Evolutionary conservation across 306 rosid genomes (phyloP), one percentile per base, ranked within the genome.

Genomic region (Argentina anserina): DNA sequence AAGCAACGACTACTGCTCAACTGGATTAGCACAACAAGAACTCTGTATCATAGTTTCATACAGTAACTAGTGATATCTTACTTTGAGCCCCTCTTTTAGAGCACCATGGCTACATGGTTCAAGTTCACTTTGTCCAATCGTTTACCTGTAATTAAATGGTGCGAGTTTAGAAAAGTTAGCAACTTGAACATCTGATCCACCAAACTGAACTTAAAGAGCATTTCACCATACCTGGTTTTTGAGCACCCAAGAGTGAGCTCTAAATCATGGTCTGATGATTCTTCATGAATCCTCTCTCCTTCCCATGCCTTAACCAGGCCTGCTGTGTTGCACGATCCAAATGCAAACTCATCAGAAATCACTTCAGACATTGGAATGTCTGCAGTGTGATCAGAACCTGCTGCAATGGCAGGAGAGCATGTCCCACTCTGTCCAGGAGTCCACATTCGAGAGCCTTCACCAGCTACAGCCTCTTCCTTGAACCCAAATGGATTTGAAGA

Each of bases 231-330:
- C 97, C 98, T 88, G 76, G 92, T 82, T 72, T 80, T 90, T 64
- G 96, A 89, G 88, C 76, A 85, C 49, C 98, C 97, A 71, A 93
- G 97, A 81, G 98, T 87, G 75, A 93, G 97, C 81, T 89, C 98
- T 41, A 93, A 86, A 73, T 93, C 98, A 83, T n/a, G n/a, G n/a
- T 93, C 98, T 15, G 91, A 83, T 61, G 18, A 64, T 62, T 79
- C 96, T 81, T 92, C 98, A 18, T 87, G 93, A 74, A 90, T 89
- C 80, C 86, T 85, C 82, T 93, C 96, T 63, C 98, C 97, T 83
- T 88, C 86, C 98, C 97, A 93, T 49, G 98, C 77, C 85, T 84
- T 90, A 70, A 93, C 96, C 49, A 93, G 45, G 49, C 92, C 90
- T 43, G 81, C 56, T 60, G 86, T 18, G 68, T 85, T 81, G 87